Evolutionary conservation across 2,329 filamentous ascomycete species (phyloP), one percentile per base, ranked within the genome.

Genomic region (Xylariaceae sp.): DNA sequence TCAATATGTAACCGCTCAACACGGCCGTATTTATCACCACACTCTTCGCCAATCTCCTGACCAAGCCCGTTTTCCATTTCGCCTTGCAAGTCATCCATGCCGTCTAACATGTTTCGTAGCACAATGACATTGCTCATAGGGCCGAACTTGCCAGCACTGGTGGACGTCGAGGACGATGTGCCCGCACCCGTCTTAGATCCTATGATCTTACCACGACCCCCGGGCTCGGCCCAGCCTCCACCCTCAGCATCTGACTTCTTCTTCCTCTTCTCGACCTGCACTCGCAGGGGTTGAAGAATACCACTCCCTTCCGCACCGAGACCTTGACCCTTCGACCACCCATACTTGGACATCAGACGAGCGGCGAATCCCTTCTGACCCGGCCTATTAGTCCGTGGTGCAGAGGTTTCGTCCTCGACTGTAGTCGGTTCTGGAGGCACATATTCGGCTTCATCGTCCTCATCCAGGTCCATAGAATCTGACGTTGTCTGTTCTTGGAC

Each of bases 41-140:
- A 97, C 71, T 96, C 90, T 70, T 97, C 90, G 5, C 94, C 94
- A 74, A 99, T 97, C 73, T 97, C 92, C 76, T 97, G 93, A 67
- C 93, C 87, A 54, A 99, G 77, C 0, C 85, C 85, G 11, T 82
- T 81, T 60, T 87, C 83, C 53, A 96, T 84, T 73, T 97, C 93
- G n/a, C 79, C 80, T 59, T 88, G 83, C 50, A 96, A 76, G 70
- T 96, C 79, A 1, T 77, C 82, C 79, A 97, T 86, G 4, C 88
- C 89, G 62, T 94, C 86, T 1, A 97, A 82, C 89, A 97, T 97
- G 53, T 90, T 87, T 56, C 83, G 82, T 15, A 97, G 76, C 51
- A 95, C 86, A 54, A 97, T 83, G 15, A 97, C 93, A 64, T 89
- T 84, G 61, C 87, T 91, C 83, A 93, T 91, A 57, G 80, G 74